Evolutionary conservation across 2,329 filamentous ascomycete species (phyloP).

Genomic region (Calycina marina): DNA sequence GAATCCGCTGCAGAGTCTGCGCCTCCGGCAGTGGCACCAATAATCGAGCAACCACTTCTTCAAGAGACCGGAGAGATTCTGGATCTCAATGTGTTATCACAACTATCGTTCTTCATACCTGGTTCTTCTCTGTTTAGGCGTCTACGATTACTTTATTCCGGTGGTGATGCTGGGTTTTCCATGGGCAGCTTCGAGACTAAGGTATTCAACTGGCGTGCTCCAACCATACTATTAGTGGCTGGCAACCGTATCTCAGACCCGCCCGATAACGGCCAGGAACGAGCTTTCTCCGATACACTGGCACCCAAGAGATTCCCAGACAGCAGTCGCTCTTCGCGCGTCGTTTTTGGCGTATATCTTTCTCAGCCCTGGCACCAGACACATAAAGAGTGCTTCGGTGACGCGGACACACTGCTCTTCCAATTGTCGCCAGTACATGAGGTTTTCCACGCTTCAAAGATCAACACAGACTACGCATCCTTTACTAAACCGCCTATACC

Average conservation of each 20-base stretch:
- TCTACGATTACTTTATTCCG: conserved; percentile 54
- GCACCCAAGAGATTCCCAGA: conserved; percentile 46
- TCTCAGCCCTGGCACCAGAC: conserved; percentile 55
- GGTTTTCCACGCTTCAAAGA: conserved; percentile 48
- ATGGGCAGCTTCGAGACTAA: conserved; percentile 64
- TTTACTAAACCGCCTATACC: conserved; percentile 50
- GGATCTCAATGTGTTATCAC: conserved; percentile 47
- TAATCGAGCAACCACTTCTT: conserved; percentile 27
- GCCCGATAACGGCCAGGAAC: conserved; percentile 35
- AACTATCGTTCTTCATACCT: conserved; percentile 60
- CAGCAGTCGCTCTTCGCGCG: conserved; percentile 32
- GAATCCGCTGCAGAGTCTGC: conserved; percentile 11
- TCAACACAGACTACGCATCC: conserved; percentile 53
- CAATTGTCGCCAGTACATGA: conserved; percentile 60
- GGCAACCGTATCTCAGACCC: conserved; percentile 42
- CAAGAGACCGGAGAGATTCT: conserved; percentile 46
- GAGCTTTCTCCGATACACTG: conserved; percentile 43
- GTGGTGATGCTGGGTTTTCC: conserved; percentile 57
- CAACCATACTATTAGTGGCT: conserved; percentile 56
- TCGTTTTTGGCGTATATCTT: conserved; percentile 56
- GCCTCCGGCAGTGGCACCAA: conserved; percentile 8
- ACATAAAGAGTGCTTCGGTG: conserved; percentile 53
- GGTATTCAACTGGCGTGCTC: conserved; percentile 64
- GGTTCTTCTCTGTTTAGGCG: conserved; percentile 49
- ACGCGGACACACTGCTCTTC: conserved; percentile 48